Evolutionary conservation across 2,329 filamentous ascomycete species (phyloP).

Genomic region (Colletotrichum euphorbiae): DNA sequence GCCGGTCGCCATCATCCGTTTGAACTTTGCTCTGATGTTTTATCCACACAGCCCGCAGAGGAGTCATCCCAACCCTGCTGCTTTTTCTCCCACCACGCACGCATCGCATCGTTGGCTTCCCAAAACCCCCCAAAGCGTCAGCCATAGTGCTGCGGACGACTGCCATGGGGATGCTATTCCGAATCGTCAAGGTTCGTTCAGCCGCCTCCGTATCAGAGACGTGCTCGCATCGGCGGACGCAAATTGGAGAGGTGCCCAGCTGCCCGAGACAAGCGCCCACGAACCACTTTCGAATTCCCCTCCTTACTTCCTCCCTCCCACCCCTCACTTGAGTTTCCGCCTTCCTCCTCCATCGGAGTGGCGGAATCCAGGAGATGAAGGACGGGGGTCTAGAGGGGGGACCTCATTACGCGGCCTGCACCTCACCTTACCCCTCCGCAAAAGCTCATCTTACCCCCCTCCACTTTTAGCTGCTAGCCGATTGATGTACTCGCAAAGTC

Average conservation of each 20-base stretch:
- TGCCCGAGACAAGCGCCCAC: background rate
- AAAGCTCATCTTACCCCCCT: too few species aligned
- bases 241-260: background rate
- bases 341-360: conserved; percentile 31
- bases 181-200: background rate
- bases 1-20: conserved; percentile 31
- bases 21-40: conserved; percentile 14
- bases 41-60: conserved; percentile 19
- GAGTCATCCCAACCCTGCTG: conserved; percentile 19
- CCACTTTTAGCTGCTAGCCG: too few species aligned
- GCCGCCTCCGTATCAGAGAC: background rate
- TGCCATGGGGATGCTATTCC: background rate
- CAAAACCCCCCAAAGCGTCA: conserved; percentile 1
- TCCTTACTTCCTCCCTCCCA: conserved; percentile 18
- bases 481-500: too few species aligned
- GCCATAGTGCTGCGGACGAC: conserved; percentile 6
- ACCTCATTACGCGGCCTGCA: conserved; percentile 32
- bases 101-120: background rate
- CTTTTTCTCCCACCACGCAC: background rate
- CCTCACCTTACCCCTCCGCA: too few species aligned
- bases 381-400: conserved; percentile 9
- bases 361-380: conserved; percentile 33
- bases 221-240: background rate
- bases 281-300: background rate
- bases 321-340: conserved; percentile 15